These are phyloP conservation scores for Phanerochaete carnosa DNA, from an alignment of 768 basidiomycete species.

Conservation along the genomic window DNA sequence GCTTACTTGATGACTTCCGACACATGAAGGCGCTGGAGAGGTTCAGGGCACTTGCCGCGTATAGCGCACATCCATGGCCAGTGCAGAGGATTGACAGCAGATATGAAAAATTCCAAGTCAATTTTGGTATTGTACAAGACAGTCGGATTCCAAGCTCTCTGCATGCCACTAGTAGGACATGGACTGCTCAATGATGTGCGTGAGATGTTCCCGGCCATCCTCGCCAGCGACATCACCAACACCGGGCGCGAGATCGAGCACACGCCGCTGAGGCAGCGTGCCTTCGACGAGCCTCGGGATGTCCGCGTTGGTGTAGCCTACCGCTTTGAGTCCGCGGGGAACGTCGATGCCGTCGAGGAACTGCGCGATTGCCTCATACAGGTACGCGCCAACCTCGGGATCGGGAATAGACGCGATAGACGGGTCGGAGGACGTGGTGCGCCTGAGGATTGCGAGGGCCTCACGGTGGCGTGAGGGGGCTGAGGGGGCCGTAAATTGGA, in stretches of 20 bases:
- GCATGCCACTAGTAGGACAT: slow-evolving; percentile 59
- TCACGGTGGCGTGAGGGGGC: slow-evolving; percentile 89
- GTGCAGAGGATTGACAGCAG: not conserved
- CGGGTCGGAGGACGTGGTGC: slow-evolving; percentile 61
- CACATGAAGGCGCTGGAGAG: too few species aligned
- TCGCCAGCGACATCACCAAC: slow-evolving; percentile 80
- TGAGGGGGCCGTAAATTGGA: slow-evolving; percentile 94
- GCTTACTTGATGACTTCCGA: too few species aligned
- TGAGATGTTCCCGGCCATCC: slow-evolving; percentile 81
- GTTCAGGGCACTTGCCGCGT: too few species aligned
- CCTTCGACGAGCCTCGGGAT: slow-evolving; percentile 81
- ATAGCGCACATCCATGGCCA: too few species aligned
- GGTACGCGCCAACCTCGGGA: slow-evolving; percentile 68
- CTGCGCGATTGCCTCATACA: slow-evolving; percentile 83
- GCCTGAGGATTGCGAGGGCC: slow-evolving; percentile 79
- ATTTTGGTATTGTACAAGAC: not conserved
- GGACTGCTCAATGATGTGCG: slow-evolving; percentile 74
- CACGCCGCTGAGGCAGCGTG: slow-evolving; percentile 83
- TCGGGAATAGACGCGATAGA: slow-evolving; percentile 73
- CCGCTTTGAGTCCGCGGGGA: slow-evolving; percentile 79
- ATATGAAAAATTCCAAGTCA: not conserved
- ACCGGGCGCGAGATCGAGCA: slow-evolving; percentile 89
- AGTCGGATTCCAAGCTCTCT: not conserved
- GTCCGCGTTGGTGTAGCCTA: slow-evolving; percentile 72
- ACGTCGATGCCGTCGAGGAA: slow-evolving; percentile 86